Evolutionary conservation across 345 rosid genomes (phyloP).

Genomic region (Dipteronia dyeriana): DNA sequence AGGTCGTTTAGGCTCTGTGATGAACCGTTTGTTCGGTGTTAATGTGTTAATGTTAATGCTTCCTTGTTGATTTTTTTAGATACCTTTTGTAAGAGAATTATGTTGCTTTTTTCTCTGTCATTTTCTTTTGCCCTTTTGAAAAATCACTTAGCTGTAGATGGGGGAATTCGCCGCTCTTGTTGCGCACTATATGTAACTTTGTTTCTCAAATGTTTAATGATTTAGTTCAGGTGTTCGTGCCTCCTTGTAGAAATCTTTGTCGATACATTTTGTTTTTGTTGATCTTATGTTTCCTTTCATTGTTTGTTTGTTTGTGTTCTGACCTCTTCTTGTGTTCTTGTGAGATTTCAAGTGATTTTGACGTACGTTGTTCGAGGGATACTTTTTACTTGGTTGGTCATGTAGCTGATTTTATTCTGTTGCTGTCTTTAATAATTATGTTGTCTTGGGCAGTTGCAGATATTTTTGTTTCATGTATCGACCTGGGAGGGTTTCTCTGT

Average conservation of each 20-base stretch:
- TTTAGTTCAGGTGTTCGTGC: slow-evolving; percentile 29
- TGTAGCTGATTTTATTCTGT: not conserved
- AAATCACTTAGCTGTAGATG: slow-evolving; percentile 42
- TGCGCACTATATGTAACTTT: slow-evolving; percentile 32
- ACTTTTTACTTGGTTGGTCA: not conserved
- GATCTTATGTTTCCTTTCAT: no score
- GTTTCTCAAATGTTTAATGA: slow-evolving; percentile 34
- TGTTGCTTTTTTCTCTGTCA: slow-evolving; percentile 26
- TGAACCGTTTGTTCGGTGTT: slow-evolving; percentile 34
- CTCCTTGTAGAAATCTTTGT: slow-evolving; percentile 32
- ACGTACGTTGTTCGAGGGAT: not conserved
- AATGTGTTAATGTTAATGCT: slow-evolving; percentile 30
- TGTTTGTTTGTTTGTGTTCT: no score
- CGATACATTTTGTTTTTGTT: not conserved
- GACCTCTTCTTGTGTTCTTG: no score
- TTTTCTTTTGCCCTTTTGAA: slow-evolving; percentile 22
- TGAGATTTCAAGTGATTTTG: not conserved
- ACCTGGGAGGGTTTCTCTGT: not conserved
- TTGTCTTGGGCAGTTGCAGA: no score
- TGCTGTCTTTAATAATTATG: no score
- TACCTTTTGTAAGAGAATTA: slow-evolving; percentile 30
- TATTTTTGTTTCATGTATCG: not conserved
- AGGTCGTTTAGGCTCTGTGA: slow-evolving; percentile 44
- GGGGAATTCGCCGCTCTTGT: slow-evolving; percentile 37
- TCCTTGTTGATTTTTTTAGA: slow-evolving; percentile 33